phyloP scores from a whole-genome alignment of 352 stramenopile genomes.

The Thraustochytrium striatum region DNA sequence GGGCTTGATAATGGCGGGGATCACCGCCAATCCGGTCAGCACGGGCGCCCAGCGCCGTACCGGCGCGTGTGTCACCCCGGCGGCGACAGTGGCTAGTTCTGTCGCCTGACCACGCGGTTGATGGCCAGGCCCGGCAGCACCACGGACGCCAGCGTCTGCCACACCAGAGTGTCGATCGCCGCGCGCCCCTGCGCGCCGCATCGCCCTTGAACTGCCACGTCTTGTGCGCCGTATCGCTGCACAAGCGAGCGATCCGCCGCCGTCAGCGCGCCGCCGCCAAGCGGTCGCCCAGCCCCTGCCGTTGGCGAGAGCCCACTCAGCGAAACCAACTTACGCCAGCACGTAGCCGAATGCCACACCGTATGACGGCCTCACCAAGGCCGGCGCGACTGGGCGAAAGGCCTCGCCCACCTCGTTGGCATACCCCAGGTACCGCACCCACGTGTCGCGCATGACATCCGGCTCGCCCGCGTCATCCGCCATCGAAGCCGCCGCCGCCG shows the following conservation, averaged over 20 bases:
- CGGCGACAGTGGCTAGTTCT: background rate
- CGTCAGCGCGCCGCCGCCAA: no score
- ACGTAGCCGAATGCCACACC: conserved; percentile 74
- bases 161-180: conserved; percentile 70
- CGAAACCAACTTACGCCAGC: no score
- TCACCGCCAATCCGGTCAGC: conserved; percentile 68
- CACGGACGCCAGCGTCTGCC: conserved; percentile 73
- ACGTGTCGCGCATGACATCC: conserved; percentile 74
- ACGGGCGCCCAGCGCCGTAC: conserved; percentile 69
- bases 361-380: conserved; percentile 70
- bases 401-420: conserved; percentile 79
- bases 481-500: no score
- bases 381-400: conserved; percentile 70
- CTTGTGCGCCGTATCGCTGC: conserved; percentile 78
- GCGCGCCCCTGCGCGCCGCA: conserved; percentile 52
- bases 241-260: no score
- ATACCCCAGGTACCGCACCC: conserved; percentile 78
- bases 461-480: conserved; percentile 29
- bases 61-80: conserved; percentile 57
- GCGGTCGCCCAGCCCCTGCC: no score
- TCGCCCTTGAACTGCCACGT: conserved; percentile 57
- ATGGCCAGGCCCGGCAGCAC: conserved; percentile 75
- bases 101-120: conserved; percentile 62
- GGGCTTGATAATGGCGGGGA: conserved; percentile 78
- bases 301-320: no score